Base-by-base conservation (phyloP, 192 early-diverging fungal species). In the Coemansia guatemalensis region DNA sequence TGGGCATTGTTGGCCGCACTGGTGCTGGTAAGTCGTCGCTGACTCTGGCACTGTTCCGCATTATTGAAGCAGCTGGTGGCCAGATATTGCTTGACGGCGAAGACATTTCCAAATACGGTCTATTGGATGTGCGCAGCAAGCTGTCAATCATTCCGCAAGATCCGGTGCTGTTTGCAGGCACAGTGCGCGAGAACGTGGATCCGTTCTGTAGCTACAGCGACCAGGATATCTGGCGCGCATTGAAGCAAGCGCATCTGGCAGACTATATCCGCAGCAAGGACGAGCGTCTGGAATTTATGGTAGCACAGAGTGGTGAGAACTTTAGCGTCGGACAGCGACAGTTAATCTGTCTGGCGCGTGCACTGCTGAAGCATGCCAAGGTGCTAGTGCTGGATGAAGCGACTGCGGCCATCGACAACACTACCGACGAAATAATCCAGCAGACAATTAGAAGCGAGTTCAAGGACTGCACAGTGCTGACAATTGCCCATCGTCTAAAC, bases 71-170 rank as follows among this genome's bases (percentile, higher is more conserved):
- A 4, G 67, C 78, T 0, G 66, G 57, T n/a, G 91, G 93, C 7
- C 71, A 75, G 39, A 93, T 95, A 44, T 29, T 64, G 24, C 82
- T 96, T 49, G 94, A 96, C 60, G 91, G 87, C 25, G 66, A 90
- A 29, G 87, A 94, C 73, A 91, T 93, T 50, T 68, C 82, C 2
- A 73, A 85, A 32, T 75, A 93, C 24, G 92, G 92, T 0, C 72
- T 93, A 11, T 71, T 70, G 29, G 92, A 95, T 62, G 81, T 92
- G 39, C 83, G 90, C 55, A 86, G 84, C 48, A 82, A 80, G 23
- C 72, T 93, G 30, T 88, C 90, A 4, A 89, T 92, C 54, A 92
- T 93, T 57, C 91, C 90, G 41, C 91, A 91, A 67, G 90, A 92
- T 50, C 87, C 89, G 12, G 82, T 90, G 22, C 65, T 92, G 56